Conservation (phyloP, 176 grass and related monocot species). For the Avena sativa region DNA sequence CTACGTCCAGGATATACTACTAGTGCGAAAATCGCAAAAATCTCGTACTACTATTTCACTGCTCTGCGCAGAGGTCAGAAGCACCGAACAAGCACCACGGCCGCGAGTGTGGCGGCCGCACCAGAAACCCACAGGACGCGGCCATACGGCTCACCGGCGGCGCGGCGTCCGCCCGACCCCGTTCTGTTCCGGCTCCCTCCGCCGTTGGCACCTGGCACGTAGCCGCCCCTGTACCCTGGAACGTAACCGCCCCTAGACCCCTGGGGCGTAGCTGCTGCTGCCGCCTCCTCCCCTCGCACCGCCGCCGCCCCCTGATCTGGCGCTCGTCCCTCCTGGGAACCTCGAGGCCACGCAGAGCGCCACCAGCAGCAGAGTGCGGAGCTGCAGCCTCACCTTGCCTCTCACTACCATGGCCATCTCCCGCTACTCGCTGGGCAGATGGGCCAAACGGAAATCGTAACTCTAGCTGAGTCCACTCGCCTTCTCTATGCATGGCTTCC, state of each 20-base stretch:
- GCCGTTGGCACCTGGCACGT: not conserved
- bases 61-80: not conserved
- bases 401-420: not conserved
- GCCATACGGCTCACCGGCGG: not conserved
- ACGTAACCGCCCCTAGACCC: not conserved
- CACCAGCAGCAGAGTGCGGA: not conserved
- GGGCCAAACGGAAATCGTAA: too few species aligned
- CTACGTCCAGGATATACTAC: not conserved
- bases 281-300: not conserved
- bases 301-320: not conserved
- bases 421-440: too few species aligned
- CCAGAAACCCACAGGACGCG: not conserved
- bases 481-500: too few species aligned
- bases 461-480: too few species aligned
- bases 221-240: not conserved
- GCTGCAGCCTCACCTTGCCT: not conserved
- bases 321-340: not conserved
- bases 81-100: not conserved
- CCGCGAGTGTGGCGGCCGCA: not conserved
- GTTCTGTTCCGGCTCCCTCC: not conserved
- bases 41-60: too few species aligned
- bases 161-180: not conserved
- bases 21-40: not conserved
- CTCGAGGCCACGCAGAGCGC: not conserved
- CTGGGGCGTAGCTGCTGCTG: not conserved